Evolutionary conservation across 2,329 filamentous ascomycete species (phyloP).

Genomic region (Fusarium sp.): DNA sequence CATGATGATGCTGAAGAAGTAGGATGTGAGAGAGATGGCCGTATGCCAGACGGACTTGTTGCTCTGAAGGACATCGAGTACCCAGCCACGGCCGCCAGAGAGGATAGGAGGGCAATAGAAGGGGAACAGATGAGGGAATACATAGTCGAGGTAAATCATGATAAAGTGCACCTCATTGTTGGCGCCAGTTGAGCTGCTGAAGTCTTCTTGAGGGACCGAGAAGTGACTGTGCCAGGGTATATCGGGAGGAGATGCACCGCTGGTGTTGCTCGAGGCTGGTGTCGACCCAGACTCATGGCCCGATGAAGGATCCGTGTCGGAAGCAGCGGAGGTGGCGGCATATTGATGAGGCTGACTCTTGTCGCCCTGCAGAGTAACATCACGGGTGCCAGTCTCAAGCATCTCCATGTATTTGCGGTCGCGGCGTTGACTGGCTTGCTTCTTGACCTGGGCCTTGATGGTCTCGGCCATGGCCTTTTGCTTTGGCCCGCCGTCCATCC

Average conservation of each 20-base stretch:
- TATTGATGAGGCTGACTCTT: constrained; percentile 16
- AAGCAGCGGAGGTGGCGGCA: constrained; percentile 35
- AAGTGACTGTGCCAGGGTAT: constrained; percentile 48
- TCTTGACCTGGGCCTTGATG: constrained; percentile 67
- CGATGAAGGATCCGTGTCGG: constrained; percentile 44
- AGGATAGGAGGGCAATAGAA: constrained; percentile 67
- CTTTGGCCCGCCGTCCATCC: constrained; percentile 63
- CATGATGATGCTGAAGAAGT: constrained; percentile 62
- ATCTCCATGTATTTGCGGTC: constrained; percentile 59
- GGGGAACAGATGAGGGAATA: constrained; percentile 70
- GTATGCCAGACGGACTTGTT: constrained; percentile 68
- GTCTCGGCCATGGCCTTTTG: constrained; percentile 62
- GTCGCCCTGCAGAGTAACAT: constrained; percentile 36
- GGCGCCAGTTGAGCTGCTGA: constrained; percentile 30
- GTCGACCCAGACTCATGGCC: constrained; percentile 40
- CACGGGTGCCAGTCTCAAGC: constrained; percentile 49
- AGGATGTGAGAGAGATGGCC: constrained; percentile 63
- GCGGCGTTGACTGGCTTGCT: constrained; percentile 59
- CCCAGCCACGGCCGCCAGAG: constrained; percentile 67
- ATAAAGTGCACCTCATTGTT: constrained; percentile 54
- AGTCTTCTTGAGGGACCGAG: constrained; percentile 36
- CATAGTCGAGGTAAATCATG: constrained; percentile 69
- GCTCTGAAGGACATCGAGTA: constrained; percentile 64
- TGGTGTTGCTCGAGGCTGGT: constrained; percentile 46
- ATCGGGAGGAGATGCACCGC: constrained; percentile 46